Percentiles rank a stretch among this genome's conserved stretches.
Evolutionary conservation across 108 stramenopile species (phyloP).

Genomic region (Skeletonema grethae): DNA sequence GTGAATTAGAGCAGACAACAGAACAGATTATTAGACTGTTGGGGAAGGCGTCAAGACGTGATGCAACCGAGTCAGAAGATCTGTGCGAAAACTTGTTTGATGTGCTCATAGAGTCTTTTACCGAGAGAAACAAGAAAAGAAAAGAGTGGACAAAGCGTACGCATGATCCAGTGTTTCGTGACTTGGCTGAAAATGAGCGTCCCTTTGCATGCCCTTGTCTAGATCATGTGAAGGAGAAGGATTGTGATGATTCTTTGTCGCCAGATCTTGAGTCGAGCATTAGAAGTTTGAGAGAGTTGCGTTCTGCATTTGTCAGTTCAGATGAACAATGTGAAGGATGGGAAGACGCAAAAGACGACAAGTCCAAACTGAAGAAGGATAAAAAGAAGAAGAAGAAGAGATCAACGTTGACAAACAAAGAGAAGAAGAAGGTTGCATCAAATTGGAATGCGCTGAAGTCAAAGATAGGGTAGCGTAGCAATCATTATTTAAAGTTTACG

Average conservation of each 20-base stretch:
- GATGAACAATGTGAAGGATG: not conserved
- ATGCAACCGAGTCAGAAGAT: not conserved
- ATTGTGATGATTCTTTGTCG: conserved; percentile 3
- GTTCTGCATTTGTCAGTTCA: conserved; percentile 30
- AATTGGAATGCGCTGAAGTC: conserved; percentile 41
- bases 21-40: conserved; percentile 8
- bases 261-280: conserved; percentile 29
- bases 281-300: conserved; percentile 31
- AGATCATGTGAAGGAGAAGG: conserved; percentile 12
- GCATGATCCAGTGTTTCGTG: conserved; percentile 36
- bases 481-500: not conserved
- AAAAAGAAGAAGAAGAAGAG: conserved; percentile 20
- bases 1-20: conserved; percentile 19
- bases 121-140: conserved; percentile 32
- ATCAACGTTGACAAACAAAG: conserved; percentile 31
- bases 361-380: conserved; percentile 9
- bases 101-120: conserved; percentile 47
- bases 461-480: conserved; percentile 1
- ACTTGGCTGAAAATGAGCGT: conserved; percentile 32
- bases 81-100: conserved; percentile 54
- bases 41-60: not conserved
- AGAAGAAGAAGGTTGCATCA: conserved; percentile 35
- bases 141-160: conserved; percentile 34
- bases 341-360: not conserved
- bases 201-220: conserved; percentile 28